These are phyloP conservation scores for Fusarium napiforme DNA, from an alignment of 2,329 filamentous ascomycete genomes.

Conservation along the genomic window DNA sequence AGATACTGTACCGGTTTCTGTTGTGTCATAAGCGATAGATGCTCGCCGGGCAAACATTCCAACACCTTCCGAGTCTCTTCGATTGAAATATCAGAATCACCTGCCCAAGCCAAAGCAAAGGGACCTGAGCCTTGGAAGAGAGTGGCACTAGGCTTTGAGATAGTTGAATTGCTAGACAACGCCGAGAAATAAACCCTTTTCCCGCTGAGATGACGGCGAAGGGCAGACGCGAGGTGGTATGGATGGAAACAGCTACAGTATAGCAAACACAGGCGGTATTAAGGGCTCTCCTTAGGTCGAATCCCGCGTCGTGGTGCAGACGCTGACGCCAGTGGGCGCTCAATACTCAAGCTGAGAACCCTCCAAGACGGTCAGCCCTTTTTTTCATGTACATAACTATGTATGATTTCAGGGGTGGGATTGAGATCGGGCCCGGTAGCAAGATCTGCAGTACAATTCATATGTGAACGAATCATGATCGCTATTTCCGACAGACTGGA, in stretches of 20 bases:
- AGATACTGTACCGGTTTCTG: neutral
- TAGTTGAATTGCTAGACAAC: constrained; percentile 4
- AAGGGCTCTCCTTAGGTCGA: neutral
- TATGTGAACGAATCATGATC: constrained; percentile 4
- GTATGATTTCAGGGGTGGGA: constrained; percentile 23
- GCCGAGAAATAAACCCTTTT: constrained; percentile 11
- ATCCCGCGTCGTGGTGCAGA: constrained; percentile 6
- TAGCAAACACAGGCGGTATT: neutral
- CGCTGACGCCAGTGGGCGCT: constrained; percentile 28
- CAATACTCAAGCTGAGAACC: constrained; percentile 19
- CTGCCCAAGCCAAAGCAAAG: neutral
- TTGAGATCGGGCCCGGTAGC: neutral
- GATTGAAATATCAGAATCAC: neutral
- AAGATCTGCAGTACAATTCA: constrained; percentile 2
- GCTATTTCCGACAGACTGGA: constrained; percentile 23
- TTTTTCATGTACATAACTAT: neutral
- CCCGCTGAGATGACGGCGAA: neutral
- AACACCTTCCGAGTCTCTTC: neutral
- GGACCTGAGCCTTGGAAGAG: neutral
- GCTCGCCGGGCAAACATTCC: neutral
- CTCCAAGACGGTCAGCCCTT: constrained; percentile 7
- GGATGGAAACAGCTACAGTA: neutral
- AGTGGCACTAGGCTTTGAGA: constrained; percentile 32
- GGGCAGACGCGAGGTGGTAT: neutral
- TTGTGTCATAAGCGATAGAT: neutral